phyloP scores from a whole-genome alignment of 352 stramenopile species.

The Phytophthora sojae region DNA sequence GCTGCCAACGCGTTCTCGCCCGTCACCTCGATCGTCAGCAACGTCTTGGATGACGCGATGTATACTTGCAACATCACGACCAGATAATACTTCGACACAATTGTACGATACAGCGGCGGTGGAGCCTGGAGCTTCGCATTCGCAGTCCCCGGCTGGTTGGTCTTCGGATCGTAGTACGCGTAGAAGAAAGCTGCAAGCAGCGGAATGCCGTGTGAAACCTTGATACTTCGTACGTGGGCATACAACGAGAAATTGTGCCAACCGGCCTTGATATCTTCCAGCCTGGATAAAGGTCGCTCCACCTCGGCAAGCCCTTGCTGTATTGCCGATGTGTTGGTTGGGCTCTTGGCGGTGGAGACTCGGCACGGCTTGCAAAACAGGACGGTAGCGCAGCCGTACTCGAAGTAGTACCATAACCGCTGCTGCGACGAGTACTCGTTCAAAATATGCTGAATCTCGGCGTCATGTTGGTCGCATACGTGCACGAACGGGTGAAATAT shows the following conservation, averaged over 20 bases:
- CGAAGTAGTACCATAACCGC: constrained; percentile 61
- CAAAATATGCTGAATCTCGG: constrained; percentile 62
- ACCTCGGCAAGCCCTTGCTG: constrained; percentile 12
- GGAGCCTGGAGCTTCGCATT: constrained; percentile 13
- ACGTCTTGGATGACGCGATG: constrained; percentile 45
- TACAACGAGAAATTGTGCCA: constrained; percentile 67
- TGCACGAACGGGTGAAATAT: constrained; percentile 74
- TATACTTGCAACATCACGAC: constrained; percentile 73
- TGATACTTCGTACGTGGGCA: constrained; percentile 56
- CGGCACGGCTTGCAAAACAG: constrained; percentile 42
- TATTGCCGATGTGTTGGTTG: constrained; percentile 3
- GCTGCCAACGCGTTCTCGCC: constrained; percentile 54
- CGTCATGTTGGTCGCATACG: constrained; percentile 48
- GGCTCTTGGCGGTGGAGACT: constrained; percentile 5
- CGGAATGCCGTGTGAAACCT: constrained; percentile 65
- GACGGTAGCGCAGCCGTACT: constrained; percentile 69
- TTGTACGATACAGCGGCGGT: constrained; percentile 48
- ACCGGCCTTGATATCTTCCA: constrained; percentile 41
- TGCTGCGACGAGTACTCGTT: constrained; percentile 68
- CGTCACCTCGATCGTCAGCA: constrained; percentile 60
- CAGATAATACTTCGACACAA: constrained; percentile 72
- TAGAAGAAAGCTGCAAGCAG: constrained; percentile 76
- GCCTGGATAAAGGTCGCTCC: constrained; percentile 30
- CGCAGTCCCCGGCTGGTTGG: constrained; percentile 32
- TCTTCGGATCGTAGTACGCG: constrained; percentile 74